Percentiles rank a stretch among this genome's conserved stretches.
These are phyloP conservation scores for Kwoniella bestiolae DNA, from an alignment of 768 basidiomycete species.

Conservation along the genomic window DNA sequence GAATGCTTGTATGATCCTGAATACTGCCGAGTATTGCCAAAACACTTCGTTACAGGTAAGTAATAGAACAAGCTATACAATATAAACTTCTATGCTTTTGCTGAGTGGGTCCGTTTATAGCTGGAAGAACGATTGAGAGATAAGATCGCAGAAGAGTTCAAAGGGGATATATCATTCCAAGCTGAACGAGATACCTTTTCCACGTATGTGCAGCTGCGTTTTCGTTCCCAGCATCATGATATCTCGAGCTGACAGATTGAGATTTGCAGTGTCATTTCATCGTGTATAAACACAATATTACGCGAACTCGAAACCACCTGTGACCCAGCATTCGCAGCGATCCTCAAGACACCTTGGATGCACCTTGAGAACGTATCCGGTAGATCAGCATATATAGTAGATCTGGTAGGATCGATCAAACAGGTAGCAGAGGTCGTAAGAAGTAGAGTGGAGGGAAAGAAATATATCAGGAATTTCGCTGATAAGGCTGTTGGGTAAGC, in stretches of 20 bases:
- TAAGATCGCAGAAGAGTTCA: slow-evolving; percentile 75
- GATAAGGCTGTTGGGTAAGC: slow-evolving; percentile 88
- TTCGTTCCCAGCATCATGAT: no score
- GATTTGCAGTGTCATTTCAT: slow-evolving; percentile 77
- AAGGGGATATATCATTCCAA: slow-evolving; percentile 79
- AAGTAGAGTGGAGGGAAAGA: slow-evolving; percentile 88
- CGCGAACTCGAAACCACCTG: slow-evolving; percentile 83
- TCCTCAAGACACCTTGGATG: slow-evolving; percentile 79
- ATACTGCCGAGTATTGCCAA: slow-evolving; percentile 97
- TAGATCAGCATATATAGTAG: slow-evolving; percentile 77
- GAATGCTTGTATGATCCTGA: slow-evolving; percentile 85
- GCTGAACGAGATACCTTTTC: slow-evolving; percentile 86
- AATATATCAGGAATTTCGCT: slow-evolving; percentile 86
- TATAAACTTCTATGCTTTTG: not conserved
- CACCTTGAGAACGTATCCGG: slow-evolving; percentile 81
- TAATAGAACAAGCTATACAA: not conserved
- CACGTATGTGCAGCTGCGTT: no score
- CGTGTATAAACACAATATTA: slow-evolving; percentile 76
- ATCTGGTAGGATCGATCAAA: slow-evolving; percentile 74
- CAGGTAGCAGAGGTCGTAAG: slow-evolving; percentile 76
- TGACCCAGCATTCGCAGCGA: slow-evolving; percentile 75
- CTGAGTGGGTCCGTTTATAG: slow-evolving; percentile 59
- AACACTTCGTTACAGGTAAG: slow-evolving; percentile 82
- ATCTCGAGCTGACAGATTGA: no score
- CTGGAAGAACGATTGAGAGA: slow-evolving; percentile 89